Evolutionary conservation across 257 asterid species (phyloP).

Genomic region (Solanum habrochaites): DNA sequence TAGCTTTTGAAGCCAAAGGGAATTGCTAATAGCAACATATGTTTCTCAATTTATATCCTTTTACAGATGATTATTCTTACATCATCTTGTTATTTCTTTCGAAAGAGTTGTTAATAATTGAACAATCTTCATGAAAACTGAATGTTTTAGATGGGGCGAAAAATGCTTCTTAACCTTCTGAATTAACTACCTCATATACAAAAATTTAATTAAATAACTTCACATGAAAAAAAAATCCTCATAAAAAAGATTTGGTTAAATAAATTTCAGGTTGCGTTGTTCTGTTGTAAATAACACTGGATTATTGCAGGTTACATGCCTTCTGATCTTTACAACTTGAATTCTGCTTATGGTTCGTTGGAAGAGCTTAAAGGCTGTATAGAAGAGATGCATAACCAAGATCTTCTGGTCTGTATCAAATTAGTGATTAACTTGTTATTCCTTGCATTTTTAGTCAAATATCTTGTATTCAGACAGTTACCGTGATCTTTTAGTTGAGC

Average conservation of each 20-base stretch:
- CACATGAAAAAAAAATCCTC: background rate
- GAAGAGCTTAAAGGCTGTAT: conserved; percentile 24
- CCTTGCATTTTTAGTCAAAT: background rate
- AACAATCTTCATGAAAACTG: background rate
- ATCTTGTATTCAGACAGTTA: background rate
- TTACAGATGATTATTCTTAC: background rate
- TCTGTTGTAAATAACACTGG: background rate
- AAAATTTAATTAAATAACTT: background rate
- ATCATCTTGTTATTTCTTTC: background rate
- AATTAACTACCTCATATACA: background rate
- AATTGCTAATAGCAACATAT: background rate
- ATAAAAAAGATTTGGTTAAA: background rate
- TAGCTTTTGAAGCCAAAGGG: background rate
- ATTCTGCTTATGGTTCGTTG: conserved; percentile 25
- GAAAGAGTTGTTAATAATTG: background rate
- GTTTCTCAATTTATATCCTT: background rate
- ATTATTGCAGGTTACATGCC: conserved; percentile 34
- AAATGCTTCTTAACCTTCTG: background rate
- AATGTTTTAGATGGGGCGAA: background rate
- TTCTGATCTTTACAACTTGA: conserved; percentile 35
- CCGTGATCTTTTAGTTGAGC: background rate
- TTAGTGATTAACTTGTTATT: background rate
- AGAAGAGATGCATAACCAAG: conserved; percentile 29
- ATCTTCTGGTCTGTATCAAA: conserved; percentile 16
- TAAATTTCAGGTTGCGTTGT: background rate